phyloP scores from a whole-genome alignment of 2,329 filamentous ascomycete species.

The Pseudogymnoascus sp. region DNA sequence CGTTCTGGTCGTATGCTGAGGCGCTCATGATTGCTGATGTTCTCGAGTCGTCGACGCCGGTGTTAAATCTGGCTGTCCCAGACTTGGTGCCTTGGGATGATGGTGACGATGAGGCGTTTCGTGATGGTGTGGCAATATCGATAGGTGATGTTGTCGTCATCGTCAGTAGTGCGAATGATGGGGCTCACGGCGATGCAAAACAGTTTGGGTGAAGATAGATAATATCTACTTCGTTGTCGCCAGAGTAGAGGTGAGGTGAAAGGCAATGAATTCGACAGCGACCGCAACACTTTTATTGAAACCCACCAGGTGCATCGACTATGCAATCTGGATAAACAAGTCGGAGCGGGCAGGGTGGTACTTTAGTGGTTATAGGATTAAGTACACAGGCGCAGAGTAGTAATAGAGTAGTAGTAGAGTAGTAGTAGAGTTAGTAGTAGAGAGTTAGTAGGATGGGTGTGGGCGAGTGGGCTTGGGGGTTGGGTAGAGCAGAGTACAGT shows the following conservation, averaged over 20 bases:
- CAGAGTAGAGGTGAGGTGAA: not conserved
- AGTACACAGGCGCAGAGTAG: not conserved
- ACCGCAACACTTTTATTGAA: slow-evolving; percentile 3
- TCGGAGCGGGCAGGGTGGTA: slow-evolving; percentile 7
- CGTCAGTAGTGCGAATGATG: slow-evolving; percentile 9
- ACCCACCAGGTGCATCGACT: slow-evolving; percentile 8
- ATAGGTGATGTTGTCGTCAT: slow-evolving; percentile 29
- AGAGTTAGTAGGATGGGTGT: not conserved
- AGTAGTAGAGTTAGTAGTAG: not conserved
- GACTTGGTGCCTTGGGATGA: slow-evolving; percentile 29
- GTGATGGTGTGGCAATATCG: slow-evolving; percentile 26
- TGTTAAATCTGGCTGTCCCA: slow-evolving; percentile 16
- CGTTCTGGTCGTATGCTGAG: slow-evolving; percentile 46
- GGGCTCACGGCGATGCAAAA: not conserved
- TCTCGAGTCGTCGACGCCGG: slow-evolving; percentile 22
- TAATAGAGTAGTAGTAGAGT: not conserved
- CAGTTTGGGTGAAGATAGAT: not conserved
- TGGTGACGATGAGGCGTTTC: slow-evolving; percentile 28
- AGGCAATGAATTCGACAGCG: not conserved
- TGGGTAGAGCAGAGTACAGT: not conserved
- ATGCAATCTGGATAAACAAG: slow-evolving; percentile 8
- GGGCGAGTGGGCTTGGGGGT: not conserved
- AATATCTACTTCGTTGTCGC: not conserved
- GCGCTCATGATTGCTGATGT: slow-evolving; percentile 47
- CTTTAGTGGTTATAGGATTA: slow-evolving; percentile 5